Conservation (phyloP, 2,329 filamentous ascomycete species). For the Rhinocladiella similis region DNA sequence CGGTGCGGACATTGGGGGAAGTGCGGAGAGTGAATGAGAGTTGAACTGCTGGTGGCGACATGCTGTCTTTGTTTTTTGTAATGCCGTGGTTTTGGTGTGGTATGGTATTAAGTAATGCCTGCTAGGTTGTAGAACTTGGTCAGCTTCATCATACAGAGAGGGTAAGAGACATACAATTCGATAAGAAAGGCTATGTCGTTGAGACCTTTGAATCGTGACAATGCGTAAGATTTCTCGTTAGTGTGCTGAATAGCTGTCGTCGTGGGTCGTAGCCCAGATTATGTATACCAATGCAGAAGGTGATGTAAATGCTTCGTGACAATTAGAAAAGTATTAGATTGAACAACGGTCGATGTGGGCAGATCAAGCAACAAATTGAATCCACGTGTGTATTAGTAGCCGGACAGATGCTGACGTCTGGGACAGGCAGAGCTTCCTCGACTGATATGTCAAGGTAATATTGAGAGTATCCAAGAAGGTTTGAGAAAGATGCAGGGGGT, state of each 20-base stretch:
- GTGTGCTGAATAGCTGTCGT: slow-evolving; percentile 22
- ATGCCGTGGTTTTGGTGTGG: neutral
- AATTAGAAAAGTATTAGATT: slow-evolving; percentile 1
- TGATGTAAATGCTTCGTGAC: slow-evolving; percentile 6
- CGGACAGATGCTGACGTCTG: slow-evolving; percentile 4
- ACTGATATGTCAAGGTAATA: slow-evolving; percentile 20
- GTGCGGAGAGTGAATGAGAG: slow-evolving; percentile 95
- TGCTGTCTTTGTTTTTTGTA: slow-evolving; percentile 14
- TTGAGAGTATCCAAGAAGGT: slow-evolving; percentile 20
- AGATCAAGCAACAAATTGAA: slow-evolving; percentile 14
- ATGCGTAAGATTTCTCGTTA: slow-evolving; percentile 16
- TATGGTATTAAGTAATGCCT: neutral
- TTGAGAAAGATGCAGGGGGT: slow-evolving; percentile 24
- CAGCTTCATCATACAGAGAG: neutral
- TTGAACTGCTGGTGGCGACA: slow-evolving; percentile 67
- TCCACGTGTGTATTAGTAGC: slow-evolving; percentile 15
- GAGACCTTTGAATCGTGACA: slow-evolving; percentile 20
- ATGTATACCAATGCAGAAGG: slow-evolving; percentile 10
- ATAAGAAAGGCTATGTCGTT: slow-evolving; percentile 19
- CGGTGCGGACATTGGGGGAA: slow-evolving; percentile 93
- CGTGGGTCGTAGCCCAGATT: slow-evolving; percentile 7
- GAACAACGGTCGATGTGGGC: slow-evolving; percentile 7
- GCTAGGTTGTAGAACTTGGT: neutral
- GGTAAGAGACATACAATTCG: slow-evolving; percentile 7
- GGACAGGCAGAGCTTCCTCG: slow-evolving; percentile 24